Evolutionary conservation across 768 basidiomycete genomes (phyloP).

Genomic region (Lentinula boryana): DNA sequence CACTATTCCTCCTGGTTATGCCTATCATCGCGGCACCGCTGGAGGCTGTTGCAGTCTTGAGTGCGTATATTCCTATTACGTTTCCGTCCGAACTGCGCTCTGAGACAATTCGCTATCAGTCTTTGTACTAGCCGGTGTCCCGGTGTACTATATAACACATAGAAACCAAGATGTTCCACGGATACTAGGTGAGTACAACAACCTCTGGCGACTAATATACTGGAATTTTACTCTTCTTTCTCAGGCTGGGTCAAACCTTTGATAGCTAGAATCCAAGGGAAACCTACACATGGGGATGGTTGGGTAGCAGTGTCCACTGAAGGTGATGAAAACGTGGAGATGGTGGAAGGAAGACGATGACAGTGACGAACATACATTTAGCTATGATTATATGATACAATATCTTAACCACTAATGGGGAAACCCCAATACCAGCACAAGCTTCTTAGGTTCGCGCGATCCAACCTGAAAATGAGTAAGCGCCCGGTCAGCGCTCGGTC

Average conservation of each 20-base stretch:
- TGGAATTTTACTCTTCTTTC: slow-evolving; percentile 8
- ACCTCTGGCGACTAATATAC: background rate
- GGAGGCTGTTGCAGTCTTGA: slow-evolving; percentile 81
- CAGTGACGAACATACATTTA: background rate
- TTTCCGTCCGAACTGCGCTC: background rate
- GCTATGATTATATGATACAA: background rate
- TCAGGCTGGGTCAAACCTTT: slow-evolving; percentile 37
- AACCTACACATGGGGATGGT: slow-evolving; percentile 50
- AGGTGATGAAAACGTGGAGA: slow-evolving; percentile 66
- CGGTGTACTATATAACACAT: slow-evolving; percentile 78
- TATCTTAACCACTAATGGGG: background rate
- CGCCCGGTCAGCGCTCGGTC: background rate
- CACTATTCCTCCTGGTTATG: slow-evolving; percentile 88
- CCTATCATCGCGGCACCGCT: slow-evolving; percentile 89
- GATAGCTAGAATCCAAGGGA: slow-evolving; percentile 44
- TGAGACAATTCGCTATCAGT: slow-evolving; percentile 30
- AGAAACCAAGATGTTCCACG: slow-evolving; percentile 33
- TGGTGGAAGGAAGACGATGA: slow-evolving; percentile 32
- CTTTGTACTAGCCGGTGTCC: slow-evolving; percentile 74
- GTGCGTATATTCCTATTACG: slow-evolving; percentile 33
- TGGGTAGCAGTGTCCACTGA: slow-evolving; percentile 78
- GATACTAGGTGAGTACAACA: slow-evolving; percentile 31
- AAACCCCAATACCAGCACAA: background rate
- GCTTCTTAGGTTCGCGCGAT: too few species aligned
- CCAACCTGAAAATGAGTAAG: background rate